These are phyloP conservation scores for Zygnema cylindricum DNA, from an alignment of 139 green algal genomes.

Conservation along the genomic window DNA sequence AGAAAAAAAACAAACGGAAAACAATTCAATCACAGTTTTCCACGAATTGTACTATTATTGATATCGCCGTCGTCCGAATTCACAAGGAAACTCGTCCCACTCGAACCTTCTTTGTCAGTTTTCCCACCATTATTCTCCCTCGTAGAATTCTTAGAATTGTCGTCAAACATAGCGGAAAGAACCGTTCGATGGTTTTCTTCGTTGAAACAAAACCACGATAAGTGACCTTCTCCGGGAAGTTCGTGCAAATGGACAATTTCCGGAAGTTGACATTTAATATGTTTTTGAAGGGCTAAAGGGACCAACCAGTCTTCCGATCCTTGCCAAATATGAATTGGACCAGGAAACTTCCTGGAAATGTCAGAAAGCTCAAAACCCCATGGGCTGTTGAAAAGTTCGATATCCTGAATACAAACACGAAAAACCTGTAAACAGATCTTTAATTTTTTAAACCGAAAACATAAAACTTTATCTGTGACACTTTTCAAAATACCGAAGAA, in stretches of 20 bases:
- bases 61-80: no score
- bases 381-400: slow-evolving; percentile 35
- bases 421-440: no score
- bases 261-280: slow-evolving; percentile 7
- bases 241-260: slow-evolving; percentile 30
- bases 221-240: slow-evolving; percentile 47
- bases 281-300: slow-evolving; percentile 17
- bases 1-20: no score
- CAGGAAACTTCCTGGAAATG: neutral
- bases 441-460: no score
- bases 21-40: no score
- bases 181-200: slow-evolving; percentile 17
- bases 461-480: no score
- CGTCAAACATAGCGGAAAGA: slow-evolving; percentile 33
- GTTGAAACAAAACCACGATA: slow-evolving; percentile 58
- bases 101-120: no score
- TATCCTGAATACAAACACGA: slow-evolving; percentile 25
- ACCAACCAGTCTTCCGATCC: slow-evolving; percentile 25
- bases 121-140: neutral
- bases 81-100: no score
- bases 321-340: slow-evolving; percentile 34
- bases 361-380: slow-evolving; percentile 26
- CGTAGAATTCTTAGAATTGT: neutral
- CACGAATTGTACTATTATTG: no score
- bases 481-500: neutral